Percentiles rank a stretch among this genome's conserved stretches.
These are phyloP conservation scores for Apiospora malaysiana DNA, from an alignment of 2,329 filamentous ascomycete species.

Conservation along the genomic window DNA sequence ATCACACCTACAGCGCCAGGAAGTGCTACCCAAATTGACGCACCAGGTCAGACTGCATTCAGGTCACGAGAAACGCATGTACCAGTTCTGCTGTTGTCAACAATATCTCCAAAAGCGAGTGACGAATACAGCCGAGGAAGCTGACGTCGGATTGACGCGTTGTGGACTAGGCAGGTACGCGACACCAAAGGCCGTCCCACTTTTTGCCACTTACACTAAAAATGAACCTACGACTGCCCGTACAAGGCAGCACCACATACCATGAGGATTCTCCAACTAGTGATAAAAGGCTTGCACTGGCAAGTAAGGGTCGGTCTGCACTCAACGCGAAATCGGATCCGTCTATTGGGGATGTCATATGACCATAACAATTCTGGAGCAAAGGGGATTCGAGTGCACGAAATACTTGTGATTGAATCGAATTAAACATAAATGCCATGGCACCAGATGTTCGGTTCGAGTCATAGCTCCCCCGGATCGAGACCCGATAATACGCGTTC, in stretches of 20 bases:
- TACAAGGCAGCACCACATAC: too few species aligned
- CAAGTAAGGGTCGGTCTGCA: too few species aligned
- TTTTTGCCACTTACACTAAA: slow-evolving; percentile 7
- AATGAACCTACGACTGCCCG: background rate
- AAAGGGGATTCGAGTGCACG: too few species aligned
- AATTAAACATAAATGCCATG: too few species aligned
- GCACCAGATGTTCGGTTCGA: background rate
- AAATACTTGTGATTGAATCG: background rate
- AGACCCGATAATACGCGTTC: background rate
- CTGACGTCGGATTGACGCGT: slow-evolving; percentile 15
- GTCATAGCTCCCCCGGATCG: background rate
- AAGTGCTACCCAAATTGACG: background rate
- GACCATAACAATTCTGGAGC: too few species aligned
- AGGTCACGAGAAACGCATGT: background rate
- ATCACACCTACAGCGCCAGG: slow-evolving; percentile 27
- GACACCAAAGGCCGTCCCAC: background rate
- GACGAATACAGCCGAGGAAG: background rate
- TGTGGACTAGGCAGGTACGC: background rate
- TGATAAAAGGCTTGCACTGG: too few species aligned
- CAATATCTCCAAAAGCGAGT: background rate
- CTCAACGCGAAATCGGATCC: too few species aligned
- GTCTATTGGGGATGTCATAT: too few species aligned
- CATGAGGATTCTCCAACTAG: too few species aligned
- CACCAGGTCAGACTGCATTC: background rate
- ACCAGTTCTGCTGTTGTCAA: background rate